phyloP scores from a whole-genome alignment of 1,139 yeast genomes.

The Geotrichum reessii region DNA sequence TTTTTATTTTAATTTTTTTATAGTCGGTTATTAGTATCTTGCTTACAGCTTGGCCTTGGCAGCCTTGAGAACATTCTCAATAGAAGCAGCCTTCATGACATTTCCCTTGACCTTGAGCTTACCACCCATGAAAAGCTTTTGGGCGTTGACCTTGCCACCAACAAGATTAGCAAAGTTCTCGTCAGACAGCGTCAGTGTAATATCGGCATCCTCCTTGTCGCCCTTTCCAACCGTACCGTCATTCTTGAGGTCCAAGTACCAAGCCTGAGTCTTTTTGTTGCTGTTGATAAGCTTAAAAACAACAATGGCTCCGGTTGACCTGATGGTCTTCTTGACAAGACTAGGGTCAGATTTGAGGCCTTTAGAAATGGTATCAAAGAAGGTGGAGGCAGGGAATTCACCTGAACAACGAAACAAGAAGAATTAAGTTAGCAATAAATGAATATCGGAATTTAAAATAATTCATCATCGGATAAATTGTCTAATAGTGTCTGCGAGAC shows the following conservation, averaged over 20 bases:
- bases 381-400: conserved; percentile 39
- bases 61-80: conserved; percentile 66
- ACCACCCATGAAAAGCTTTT: conserved; percentile 77
- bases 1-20: neutral
- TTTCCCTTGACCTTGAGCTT: conserved; percentile 82
- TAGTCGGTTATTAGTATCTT: neutral
- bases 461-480: too few species aligned
- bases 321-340: conserved; percentile 34
- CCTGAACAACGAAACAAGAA: conserved; percentile 18
- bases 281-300: conserved; percentile 66
- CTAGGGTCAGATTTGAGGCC: conserved; percentile 31
- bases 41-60: conserved; percentile 48
- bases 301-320: conserved; percentile 56
- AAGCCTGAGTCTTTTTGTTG: conserved; percentile 57
- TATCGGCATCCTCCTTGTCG: conserved; percentile 48
- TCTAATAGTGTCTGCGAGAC: too few species aligned
- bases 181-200: conserved; percentile 60
- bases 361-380: conserved; percentile 37
- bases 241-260: conserved; percentile 68
- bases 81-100: conserved; percentile 81
- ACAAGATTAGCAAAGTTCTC: conserved; percentile 58
- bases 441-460: too few species aligned
- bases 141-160: conserved; percentile 75
- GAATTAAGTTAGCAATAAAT: neutral
- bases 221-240: conserved; percentile 52